Evolutionary conservation across 805 yeast genomes (phyloP).

Genomic region (Grigorovia jiainica): DNA sequence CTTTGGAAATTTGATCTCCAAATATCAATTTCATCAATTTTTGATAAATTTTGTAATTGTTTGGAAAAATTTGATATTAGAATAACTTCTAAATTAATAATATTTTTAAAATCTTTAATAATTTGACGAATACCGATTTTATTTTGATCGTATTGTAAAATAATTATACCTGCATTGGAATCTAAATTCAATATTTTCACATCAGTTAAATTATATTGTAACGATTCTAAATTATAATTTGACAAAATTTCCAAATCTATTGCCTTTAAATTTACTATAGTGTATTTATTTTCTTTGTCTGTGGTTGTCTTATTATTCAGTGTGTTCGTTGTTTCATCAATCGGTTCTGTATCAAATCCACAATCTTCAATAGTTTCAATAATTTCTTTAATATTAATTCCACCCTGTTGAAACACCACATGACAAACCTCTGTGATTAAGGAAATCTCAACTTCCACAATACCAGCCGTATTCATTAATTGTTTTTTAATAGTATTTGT

Average conservation of each 20-base stretch:
- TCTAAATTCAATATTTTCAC: neutral
- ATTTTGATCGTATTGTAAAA: constrained; percentile 35
- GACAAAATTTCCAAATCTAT: too few species aligned
- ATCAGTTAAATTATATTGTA: neutral
- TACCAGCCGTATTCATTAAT: constrained; percentile 41
- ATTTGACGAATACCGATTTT: constrained; percentile 56
- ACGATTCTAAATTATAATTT: too few species aligned
- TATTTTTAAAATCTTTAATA: constrained; percentile 40
- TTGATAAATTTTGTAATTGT: constrained; percentile 61
- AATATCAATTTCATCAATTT: constrained; percentile 58
- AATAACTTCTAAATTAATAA: constrained; percentile 43
- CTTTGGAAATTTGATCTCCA: constrained; percentile 55
- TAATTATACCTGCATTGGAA: too few species aligned
- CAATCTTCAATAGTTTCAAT: constrained; percentile 57
- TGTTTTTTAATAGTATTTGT: constrained; percentile 55
- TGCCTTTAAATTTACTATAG: too few species aligned
- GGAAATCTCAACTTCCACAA: constrained; percentile 51
- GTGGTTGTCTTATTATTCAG: too few species aligned
- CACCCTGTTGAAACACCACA: constrained; percentile 37
- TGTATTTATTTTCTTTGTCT: too few species aligned
- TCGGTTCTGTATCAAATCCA: constrained; percentile 51
- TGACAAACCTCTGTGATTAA: constrained; percentile 66
- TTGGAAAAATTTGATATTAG: constrained; percentile 47
- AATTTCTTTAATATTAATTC: constrained; percentile 30
- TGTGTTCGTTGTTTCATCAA: too few species aligned